phyloP scores from a whole-genome alignment of 2,329 filamentous ascomycete species.

The Elsinoe batatas region DNA sequence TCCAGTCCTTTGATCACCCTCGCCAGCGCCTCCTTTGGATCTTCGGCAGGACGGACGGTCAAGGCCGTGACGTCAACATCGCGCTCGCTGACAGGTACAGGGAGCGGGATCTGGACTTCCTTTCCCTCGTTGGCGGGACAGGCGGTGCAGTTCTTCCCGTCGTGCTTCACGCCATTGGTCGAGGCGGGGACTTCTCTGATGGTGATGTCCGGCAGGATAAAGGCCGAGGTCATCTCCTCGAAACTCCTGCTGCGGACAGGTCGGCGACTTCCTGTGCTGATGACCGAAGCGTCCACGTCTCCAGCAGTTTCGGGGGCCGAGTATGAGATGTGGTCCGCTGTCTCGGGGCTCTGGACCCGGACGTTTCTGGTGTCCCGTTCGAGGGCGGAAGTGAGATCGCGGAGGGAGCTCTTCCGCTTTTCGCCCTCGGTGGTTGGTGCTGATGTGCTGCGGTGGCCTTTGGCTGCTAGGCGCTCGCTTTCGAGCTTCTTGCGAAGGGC shows the following conservation, averaged over 20 bases:
- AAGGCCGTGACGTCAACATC: constrained; percentile 43
- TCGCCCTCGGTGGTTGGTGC: constrained; percentile 17
- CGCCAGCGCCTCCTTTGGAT: constrained; percentile 62
- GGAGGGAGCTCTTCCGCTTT: constrained; percentile 47
- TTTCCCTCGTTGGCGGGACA: constrained; percentile 32
- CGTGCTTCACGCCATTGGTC: constrained; percentile 30
- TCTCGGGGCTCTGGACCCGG: constrained; percentile 28
- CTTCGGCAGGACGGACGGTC: constrained; percentile 52
- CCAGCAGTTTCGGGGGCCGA: constrained; percentile 24
- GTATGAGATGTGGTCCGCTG: constrained; percentile 22
- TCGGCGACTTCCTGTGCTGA: constrained; percentile 41
- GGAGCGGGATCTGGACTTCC: constrained; percentile 34
- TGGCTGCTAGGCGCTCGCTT: constrained; percentile 40
- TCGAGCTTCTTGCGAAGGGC: constrained; percentile 46
- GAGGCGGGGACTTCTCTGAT: constrained; percentile 15
- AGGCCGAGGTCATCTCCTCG: constrained; percentile 48
- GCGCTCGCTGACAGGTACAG: constrained; percentile 26
- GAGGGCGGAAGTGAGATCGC: constrained; percentile 34
- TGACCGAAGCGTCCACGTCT: constrained; percentile 34
- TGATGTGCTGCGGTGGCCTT: constrained; percentile 26
- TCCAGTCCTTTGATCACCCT: constrained; percentile 73
- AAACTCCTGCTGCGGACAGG: constrained; percentile 37
- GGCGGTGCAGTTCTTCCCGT: constrained; percentile 46
- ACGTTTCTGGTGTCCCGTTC: constrained; percentile 26
- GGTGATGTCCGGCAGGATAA: constrained; percentile 18